A percentile compares a stretch with the other conserved stretches of the same genome.
phyloP scores from a whole-genome alignment of 331 rosid genomes.

The Quercus tomentella region DNA sequence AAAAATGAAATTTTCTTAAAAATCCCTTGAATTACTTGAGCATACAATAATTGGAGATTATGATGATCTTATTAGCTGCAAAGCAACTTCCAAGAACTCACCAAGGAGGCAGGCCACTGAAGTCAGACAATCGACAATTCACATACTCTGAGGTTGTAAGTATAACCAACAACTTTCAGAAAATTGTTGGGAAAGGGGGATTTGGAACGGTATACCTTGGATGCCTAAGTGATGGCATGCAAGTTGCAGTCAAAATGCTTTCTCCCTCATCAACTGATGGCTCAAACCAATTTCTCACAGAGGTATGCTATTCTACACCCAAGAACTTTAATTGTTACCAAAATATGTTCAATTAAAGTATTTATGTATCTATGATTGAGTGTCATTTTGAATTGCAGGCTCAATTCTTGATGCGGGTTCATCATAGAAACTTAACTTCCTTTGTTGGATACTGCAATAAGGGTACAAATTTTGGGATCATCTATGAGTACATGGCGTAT shows the following conservation, averaged over 20 bases:
- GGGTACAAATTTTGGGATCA: conserved; percentile 30
- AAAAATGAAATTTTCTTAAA: neutral
- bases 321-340: neutral
- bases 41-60: neutral
- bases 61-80: conserved; percentile 5
- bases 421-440: conserved; percentile 33
- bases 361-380: neutral
- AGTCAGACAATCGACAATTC: conserved; percentile 17
- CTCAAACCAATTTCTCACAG: conserved; percentile 27
- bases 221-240: conserved; percentile 14
- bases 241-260: conserved; percentile 27
- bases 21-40: neutral
- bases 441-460: conserved; percentile 51
- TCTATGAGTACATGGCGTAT: conserved; percentile 54
- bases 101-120: conserved; percentile 5
- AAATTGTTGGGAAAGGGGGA: conserved; percentile 39
- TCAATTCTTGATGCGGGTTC: conserved; percentile 28
- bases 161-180: conserved; percentile 42
- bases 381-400: conserved; percentile 23
- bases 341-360: neutral
- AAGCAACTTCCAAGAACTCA: neutral
- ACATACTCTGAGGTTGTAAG: conserved; percentile 21
- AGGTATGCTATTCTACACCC: conserved; percentile 6
- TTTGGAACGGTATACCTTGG: conserved; percentile 39
- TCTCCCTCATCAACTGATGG: conserved; percentile 40